phyloP scores from a whole-genome alignment of 2,329 filamentous ascomycete genomes.

The Trichoderma polysporum region DNA sequence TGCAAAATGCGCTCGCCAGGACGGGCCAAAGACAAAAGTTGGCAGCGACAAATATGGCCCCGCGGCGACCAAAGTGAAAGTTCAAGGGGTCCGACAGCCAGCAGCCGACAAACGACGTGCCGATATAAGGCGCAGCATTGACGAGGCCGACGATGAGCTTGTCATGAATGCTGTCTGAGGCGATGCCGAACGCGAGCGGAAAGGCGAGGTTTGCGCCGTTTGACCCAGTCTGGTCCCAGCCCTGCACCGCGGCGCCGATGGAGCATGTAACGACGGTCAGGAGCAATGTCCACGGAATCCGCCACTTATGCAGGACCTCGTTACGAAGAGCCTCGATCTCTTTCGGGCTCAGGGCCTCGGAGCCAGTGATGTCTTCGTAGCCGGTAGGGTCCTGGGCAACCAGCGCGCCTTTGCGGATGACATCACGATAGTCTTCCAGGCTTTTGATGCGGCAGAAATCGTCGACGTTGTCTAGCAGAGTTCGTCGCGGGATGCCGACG shows the following conservation, averaged over 20 bases:
- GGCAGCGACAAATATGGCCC: constrained; percentile 69
- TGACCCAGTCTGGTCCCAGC: constrained; percentile 66
- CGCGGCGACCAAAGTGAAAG: constrained; percentile 44
- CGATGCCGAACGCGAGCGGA: constrained; percentile 51
- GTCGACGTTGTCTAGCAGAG: constrained; percentile 56
- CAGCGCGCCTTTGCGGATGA: constrained; percentile 69
- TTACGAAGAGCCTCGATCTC: constrained; percentile 60
- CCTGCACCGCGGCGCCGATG: constrained; percentile 68
- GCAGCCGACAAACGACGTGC: constrained; percentile 53
- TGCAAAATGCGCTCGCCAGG: constrained; percentile 68
- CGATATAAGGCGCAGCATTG: constrained; percentile 58
- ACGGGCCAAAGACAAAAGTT: constrained; percentile 69
- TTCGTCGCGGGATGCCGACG: constrained; percentile 50
- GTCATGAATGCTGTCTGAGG: constrained; percentile 35
- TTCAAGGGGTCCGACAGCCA: constrained; percentile 67
- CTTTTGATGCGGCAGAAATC: constrained; percentile 61
- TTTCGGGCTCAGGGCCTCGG: constrained; percentile 56
- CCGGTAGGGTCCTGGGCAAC: constrained; percentile 68
- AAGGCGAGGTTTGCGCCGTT: constrained; percentile 66
- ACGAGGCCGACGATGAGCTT: constrained; percentile 63
- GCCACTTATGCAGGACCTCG: constrained; percentile 68
- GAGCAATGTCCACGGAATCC: constrained; percentile 60
- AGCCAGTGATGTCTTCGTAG: constrained; percentile 59
- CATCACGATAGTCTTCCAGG: constrained; percentile 55
- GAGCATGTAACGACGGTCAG: constrained; percentile 68